Evolutionary conservation across 75 land plant genomes (phyloP).

Genomic region (Sequoiadendron giganteum): DNA sequence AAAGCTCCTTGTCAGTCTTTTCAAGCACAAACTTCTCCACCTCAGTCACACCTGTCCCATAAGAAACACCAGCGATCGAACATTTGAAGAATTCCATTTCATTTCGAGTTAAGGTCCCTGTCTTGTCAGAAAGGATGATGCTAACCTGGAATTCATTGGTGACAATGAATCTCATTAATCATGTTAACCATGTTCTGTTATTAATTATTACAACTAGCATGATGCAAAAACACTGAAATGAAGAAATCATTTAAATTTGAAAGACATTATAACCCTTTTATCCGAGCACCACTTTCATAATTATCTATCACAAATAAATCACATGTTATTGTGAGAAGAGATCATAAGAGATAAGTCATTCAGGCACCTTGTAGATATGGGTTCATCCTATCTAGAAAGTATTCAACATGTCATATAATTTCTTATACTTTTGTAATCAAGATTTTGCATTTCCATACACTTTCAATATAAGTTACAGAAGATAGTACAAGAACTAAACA

Average conservation of each 20-base stretch:
- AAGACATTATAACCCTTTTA: neutral
- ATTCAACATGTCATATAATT: neutral
- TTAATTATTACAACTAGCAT: neutral
- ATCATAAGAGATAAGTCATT: neutral
- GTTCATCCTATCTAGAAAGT: neutral
- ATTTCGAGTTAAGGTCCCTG: conserved; percentile 56
- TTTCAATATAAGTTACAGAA: neutral
- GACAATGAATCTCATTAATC: neutral
- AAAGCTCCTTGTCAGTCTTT: conserved; percentile 11
- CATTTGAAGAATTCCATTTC: conserved; percentile 56
- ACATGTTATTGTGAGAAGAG: neutral
- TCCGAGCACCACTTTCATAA: neutral
- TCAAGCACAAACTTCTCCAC: conserved; percentile 26
- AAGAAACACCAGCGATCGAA: conserved; percentile 45
- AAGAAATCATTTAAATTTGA: neutral
- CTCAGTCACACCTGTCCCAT: conserved; percentile 42
- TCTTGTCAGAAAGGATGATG: conserved; percentile 54
- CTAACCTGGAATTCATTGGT: conserved; percentile 29
- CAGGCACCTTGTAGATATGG: neutral
- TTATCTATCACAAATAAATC: neutral
- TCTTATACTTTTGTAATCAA: neutral
- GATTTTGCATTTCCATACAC: neutral
- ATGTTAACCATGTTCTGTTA: neutral
- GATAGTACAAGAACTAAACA: neutral
- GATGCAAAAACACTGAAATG: neutral